Percentiles rank a stretch among this genome's conserved stretches.
These are phyloP conservation scores for Coemansia sp. DNA, from an alignment of 192 early-diverging fungal species.

Conservation along the genomic window DNA sequence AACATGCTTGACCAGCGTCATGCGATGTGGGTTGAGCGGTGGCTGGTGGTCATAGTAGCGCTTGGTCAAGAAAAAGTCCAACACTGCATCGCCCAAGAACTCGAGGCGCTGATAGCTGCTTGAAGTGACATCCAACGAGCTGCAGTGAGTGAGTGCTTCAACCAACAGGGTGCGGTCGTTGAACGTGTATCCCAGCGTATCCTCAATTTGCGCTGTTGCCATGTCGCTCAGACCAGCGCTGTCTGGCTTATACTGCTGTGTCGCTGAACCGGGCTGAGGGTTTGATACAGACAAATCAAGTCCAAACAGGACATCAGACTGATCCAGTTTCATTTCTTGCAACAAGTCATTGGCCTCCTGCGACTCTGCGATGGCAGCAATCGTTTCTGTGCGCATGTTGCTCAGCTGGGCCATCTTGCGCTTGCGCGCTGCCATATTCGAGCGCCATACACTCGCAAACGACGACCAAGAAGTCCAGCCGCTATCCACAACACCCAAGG, in stretches of 20 bases:
- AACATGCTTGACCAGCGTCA: constrained; percentile 82
- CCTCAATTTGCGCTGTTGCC: constrained; percentile 22
- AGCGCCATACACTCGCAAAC: constrained; percentile 27
- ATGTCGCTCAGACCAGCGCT: neutral
- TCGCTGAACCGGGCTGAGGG: neutral
- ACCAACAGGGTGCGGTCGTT: constrained; percentile 61
- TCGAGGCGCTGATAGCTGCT: constrained; percentile 90
- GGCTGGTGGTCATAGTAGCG: constrained; percentile 72
- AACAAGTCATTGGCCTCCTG: constrained; percentile 19
- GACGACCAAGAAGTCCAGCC: constrained; percentile 35
- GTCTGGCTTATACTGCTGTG: neutral
- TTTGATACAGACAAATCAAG: neutral
- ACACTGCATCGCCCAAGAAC: constrained; percentile 78
- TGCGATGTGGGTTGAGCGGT: constrained; percentile 67
- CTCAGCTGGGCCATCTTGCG: constrained; percentile 18
- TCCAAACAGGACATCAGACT: constrained; percentile 24
- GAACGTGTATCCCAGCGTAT: constrained; percentile 63
- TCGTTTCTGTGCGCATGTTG: constrained; percentile 11
- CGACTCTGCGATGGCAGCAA: neutral
- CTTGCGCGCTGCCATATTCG: constrained; percentile 8
- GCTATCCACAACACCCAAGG: constrained; percentile 48
- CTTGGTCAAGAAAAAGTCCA: constrained; percentile 77
- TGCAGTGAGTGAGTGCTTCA: constrained; percentile 88
- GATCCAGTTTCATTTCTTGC: constrained; percentile 34
- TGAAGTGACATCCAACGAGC: constrained; percentile 54